phyloP scores from a whole-genome alignment of 495 filamentous ascomycete genomes.

The Antarctomyces pellizariae region DNA sequence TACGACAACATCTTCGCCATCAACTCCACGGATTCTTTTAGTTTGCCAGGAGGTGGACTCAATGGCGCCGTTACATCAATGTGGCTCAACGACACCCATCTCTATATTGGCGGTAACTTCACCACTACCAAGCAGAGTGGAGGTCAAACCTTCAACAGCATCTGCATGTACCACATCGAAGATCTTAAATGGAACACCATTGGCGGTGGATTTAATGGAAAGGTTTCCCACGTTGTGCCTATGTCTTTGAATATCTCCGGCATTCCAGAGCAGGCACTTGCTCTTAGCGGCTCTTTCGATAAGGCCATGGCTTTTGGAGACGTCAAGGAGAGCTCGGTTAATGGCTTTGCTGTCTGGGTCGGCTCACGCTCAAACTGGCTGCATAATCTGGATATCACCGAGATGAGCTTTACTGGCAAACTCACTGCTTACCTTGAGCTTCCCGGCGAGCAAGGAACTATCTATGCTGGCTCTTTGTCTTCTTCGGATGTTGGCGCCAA shows the following conservation, averaged over 20 bases:
- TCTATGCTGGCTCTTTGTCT: slow-evolving; percentile 58
- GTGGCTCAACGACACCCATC: slow-evolving; percentile 30
- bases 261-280: slow-evolving; percentile 46
- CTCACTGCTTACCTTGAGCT: slow-evolving; percentile 42
- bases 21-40: slow-evolving; percentile 30
- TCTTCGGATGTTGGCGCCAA: slow-evolving; percentile 43
- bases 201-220: slow-evolving; percentile 69
- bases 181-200: slow-evolving; percentile 53
- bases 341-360: slow-evolving; percentile 86
- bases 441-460: slow-evolving; percentile 30
- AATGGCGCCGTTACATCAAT: slow-evolving; percentile 59
- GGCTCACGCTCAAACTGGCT: slow-evolving; percentile 76
- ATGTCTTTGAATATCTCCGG: slow-evolving; percentile 64
- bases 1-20: slow-evolving; percentile 58
- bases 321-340: slow-evolving; percentile 31
- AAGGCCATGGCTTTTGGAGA: slow-evolving; percentile 39
- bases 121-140: slow-evolving; percentile 42
- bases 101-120: slow-evolving; percentile 80
- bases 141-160: slow-evolving; percentile 35
- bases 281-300: slow-evolving; percentile 62
- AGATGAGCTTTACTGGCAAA: slow-evolving; percentile 41
- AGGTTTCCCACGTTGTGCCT: slow-evolving; percentile 45
- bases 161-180: slow-evolving; percentile 50
- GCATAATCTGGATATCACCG: slow-evolving; percentile 45
- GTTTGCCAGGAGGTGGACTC: slow-evolving; percentile 47